Conservation (phyloP, 192 early-diverging fungal genomes). For the Umbelopsis ramanniana region DNA sequence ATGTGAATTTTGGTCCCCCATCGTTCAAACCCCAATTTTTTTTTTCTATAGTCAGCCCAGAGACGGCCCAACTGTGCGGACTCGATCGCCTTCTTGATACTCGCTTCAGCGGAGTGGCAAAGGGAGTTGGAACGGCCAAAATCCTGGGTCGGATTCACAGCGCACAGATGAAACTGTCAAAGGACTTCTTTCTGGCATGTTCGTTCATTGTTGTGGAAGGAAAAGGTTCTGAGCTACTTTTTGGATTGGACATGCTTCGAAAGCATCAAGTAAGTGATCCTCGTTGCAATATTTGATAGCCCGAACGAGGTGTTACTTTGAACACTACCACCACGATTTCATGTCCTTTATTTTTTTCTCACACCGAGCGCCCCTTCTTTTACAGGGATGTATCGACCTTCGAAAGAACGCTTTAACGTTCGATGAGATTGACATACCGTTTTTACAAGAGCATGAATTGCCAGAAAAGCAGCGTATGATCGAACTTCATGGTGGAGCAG, state of each 20-base stretch:
- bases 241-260: conserved; percentile 96
- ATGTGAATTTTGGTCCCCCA: conserved; percentile 23
- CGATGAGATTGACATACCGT: conserved; percentile 78
- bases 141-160: conserved; percentile 95
- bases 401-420: conserved; percentile 82
- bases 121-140: conserved; percentile 95
- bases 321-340: too few relatives aligned
- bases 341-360: background rate
- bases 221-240: conserved; percentile 86
- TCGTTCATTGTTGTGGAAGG: conserved; percentile 96
- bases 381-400: conserved; percentile 87
- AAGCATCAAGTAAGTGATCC: conserved; percentile 55
- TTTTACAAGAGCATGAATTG: conserved; percentile 90
- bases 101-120: conserved; percentile 87
- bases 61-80: conserved; percentile 73
- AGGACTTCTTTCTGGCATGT: conserved; percentile 75
- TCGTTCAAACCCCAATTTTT: background rate
- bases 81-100: conserved; percentile 90
- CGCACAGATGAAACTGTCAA: conserved; percentile 82
- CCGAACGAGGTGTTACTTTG: too few relatives aligned
- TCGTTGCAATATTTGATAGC: background rate
- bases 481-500: conserved; percentile 44
- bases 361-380: background rate
- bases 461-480: conserved; percentile 65
- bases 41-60: conserved; percentile 56